Base-by-base conservation (phyloP, 306 rosid species). In the Prunus fruticosa region DNA sequence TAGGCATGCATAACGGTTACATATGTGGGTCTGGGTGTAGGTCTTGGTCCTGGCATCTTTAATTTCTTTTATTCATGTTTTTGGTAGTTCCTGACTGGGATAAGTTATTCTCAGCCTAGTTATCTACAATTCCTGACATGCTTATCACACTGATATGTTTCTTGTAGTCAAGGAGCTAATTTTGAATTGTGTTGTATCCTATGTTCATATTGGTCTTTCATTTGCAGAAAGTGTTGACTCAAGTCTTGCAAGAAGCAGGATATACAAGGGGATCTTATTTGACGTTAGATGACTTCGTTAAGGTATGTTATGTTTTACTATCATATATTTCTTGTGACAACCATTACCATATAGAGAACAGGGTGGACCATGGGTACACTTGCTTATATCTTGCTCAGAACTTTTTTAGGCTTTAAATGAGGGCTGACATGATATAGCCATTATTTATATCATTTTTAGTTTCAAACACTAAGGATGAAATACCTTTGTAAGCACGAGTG, bases 161-260 rank as follows among this genome's bases (percentile, higher is more conserved):
- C 23, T 23, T 43, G 61, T 14, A 9, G 71, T n/a, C 27, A 38
- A 2, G 54, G 71, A 45, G 3, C 45, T 15, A 25, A 25, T 61
- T 14, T 4, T 63, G 8, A 63, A 8, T 68, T 81, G n/a, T 56
- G 18, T 14, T 64, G 49, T 64, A 27, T n/a, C 14, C 25, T 23
- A 57, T 43, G 45, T 43, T 54, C 19, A 34, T 64, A 64, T 52
- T 64, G 46, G 58, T 79, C 46, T 87, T 75, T 71, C 63, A 62
- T 76, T 76, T 80, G 76, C 89, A 90, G 98, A 78, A 85, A 84
- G 92, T 85, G 30, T 84, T 95, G 80, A 78, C 76, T 74, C 88
- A 82, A 75, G 89, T 95, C 79, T 83, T 92, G 38, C 73, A 75
- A 69, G 98, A 95, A 84, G 91, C 93, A n/a, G 98, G 97, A 64